phyloP scores from a whole-genome alignment of 106 monocot species.

The Dendrobium catenatum region DNA sequence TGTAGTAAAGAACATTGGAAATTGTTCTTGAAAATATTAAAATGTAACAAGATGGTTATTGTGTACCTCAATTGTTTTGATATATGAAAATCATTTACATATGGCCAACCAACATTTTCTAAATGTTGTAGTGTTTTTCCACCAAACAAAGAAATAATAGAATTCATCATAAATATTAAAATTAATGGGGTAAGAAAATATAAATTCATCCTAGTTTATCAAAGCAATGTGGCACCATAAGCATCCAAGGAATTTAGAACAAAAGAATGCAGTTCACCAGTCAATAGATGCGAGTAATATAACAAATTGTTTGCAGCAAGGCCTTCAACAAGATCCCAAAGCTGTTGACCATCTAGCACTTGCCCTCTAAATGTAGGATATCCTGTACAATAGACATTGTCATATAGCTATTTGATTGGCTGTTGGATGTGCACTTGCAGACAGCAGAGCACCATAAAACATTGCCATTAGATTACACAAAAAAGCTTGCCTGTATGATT shows the following conservation, averaged over 20 bases:
- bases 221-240: neutral
- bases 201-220: neutral
- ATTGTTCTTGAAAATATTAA: neutral
- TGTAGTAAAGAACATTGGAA: neutral
- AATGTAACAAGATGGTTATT: neutral
- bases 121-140: neutral
- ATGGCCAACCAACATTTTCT: neutral
- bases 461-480: slow-evolving; percentile 24
- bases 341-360: slow-evolving; percentile 77
- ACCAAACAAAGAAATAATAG: neutral
- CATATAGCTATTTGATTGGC: neutral
- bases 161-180: neutral
- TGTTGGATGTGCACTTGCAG: neutral
- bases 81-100: neutral
- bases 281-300: slow-evolving; percentile 93
- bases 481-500: slow-evolving; percentile 97
- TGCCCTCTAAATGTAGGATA: slow-evolving; percentile 97
- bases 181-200: neutral
- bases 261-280: slow-evolving; percentile 35
- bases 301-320: slow-evolving; percentile 81
- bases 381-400: slow-evolving; percentile 42
- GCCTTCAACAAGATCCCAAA: slow-evolving; percentile 96
- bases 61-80: neutral
- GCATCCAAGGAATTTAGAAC: neutral
- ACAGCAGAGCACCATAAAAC: neutral